Conservation (phyloP, 2,329 filamentous ascomycete species). For the Graphilbum ipis-grandicollis region DNA sequence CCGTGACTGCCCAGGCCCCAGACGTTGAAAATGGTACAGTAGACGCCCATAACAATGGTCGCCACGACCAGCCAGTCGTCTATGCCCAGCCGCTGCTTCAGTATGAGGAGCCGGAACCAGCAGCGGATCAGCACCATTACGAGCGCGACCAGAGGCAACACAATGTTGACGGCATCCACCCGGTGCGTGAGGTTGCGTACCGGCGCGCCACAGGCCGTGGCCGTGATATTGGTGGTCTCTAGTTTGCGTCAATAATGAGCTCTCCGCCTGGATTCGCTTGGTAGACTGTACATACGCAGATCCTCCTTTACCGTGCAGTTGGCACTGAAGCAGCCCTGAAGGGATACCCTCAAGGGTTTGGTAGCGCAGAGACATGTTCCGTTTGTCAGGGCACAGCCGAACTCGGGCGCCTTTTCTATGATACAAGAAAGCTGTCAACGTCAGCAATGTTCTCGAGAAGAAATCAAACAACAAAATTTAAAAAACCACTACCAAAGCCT, state of each 20-base stretch:
- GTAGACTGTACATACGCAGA: constrained; percentile 1
- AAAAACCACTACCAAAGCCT: too few species aligned
- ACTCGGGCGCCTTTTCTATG: neutral
- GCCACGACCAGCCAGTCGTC: constrained; percentile 19
- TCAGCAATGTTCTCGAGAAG: too few species aligned
- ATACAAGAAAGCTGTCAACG: too few species aligned
- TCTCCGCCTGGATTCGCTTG: too few species aligned
- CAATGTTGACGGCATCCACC: constrained; percentile 13
- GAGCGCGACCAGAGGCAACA: constrained; percentile 16
- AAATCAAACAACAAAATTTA: too few species aligned
- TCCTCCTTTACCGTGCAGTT: constrained; percentile 6
- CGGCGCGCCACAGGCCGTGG: constrained; percentile 11
- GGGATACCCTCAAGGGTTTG: neutral
- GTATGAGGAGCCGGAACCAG: constrained; percentile 14
- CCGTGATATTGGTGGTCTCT: constrained; percentile 11
- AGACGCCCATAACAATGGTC: constrained; percentile 12
- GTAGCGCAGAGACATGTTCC: constrained; percentile 5
- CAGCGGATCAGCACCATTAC: constrained; percentile 20
- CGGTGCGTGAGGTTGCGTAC: constrained; percentile 11
- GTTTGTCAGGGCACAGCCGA: constrained; percentile 1
- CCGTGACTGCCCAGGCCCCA: constrained; percentile 19
- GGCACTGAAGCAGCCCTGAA: constrained; percentile 1
- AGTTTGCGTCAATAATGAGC: too few species aligned
- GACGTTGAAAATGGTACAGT: constrained; percentile 13
- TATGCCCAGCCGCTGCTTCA: constrained; percentile 15